phyloP scores from a whole-genome alignment of 148 eudicot genomes.

The Cornus florida region DNA sequence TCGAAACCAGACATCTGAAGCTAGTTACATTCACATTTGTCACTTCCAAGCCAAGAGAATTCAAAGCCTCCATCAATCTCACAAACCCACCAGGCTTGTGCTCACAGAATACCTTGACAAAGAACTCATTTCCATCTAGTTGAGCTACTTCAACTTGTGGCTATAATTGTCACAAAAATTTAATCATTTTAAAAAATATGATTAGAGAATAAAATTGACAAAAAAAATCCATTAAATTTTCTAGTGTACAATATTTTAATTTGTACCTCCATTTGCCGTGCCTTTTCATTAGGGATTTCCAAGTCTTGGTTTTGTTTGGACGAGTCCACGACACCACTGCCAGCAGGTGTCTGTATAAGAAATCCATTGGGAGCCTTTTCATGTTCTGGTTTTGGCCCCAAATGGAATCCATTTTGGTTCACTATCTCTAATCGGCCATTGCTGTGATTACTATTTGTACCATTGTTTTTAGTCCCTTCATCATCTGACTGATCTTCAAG shows the following conservation, averaged over 20 bases:
- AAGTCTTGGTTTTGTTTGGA: conserved; percentile 36
- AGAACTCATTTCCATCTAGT: conserved; percentile 80
- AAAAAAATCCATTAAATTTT: not conserved
- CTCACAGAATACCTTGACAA: conserved; percentile 86
- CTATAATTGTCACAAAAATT: conserved; percentile 23
- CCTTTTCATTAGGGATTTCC: conserved; percentile 42
- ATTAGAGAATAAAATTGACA: not conserved
- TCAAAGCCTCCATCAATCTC: conserved; percentile 75
- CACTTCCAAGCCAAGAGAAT: conserved; percentile 70
- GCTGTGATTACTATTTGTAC: conserved; percentile 1
- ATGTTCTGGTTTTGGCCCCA: conserved; percentile 30
- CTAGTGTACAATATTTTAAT: too few relatives aligned
- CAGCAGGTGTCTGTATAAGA: conserved; percentile 28
- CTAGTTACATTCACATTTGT: conserved; percentile 73
- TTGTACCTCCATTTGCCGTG: conserved; percentile 88
- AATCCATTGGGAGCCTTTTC: conserved; percentile 37
- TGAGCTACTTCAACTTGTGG: conserved; percentile 89
- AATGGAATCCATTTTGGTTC: conserved; percentile 32
- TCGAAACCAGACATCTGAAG: conserved; percentile 70
- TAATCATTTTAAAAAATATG: not conserved
- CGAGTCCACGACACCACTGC: conserved; percentile 20
- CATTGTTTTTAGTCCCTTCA: conserved; percentile 30
- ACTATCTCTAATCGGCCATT: conserved; percentile 16
- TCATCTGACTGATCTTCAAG: conserved; percentile 74
- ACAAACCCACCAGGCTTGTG: conserved; percentile 85